Evolutionary conservation across 169 alveolate species (phyloP).

Genomic region (Eimeria sp.): DNA sequence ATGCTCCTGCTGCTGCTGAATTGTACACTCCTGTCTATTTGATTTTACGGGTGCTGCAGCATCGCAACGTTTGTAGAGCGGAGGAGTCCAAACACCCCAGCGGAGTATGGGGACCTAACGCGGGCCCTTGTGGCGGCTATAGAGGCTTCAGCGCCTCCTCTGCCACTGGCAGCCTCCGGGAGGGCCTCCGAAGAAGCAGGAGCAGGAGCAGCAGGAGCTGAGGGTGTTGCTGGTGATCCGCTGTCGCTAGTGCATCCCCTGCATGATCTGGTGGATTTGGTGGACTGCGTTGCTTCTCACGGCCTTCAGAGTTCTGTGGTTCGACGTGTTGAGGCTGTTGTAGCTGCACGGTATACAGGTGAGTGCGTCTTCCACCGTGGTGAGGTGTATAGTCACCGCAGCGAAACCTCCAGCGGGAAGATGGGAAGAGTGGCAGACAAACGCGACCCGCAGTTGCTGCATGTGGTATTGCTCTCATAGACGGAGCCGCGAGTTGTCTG

Average conservation of each 20-base stretch:
- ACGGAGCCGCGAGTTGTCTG: too few species aligned
- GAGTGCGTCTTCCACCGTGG: neutral
- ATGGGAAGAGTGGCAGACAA: too few species aligned
- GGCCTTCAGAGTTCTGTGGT: constrained; percentile 23
- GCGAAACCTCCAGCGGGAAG: too few species aligned
- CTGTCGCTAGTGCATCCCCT: constrained; percentile 51
- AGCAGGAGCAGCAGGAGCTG: neutral
- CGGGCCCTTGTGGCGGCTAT: constrained; percentile 5
- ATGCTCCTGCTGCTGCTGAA: neutral
- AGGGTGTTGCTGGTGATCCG: neutral
- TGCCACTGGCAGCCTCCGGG: too few species aligned
- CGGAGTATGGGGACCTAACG: constrained; percentile 1
- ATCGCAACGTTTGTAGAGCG: constrained; percentile 20
- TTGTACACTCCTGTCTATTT: neutral
- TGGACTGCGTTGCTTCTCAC: constrained; percentile 29
- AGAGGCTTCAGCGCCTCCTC: neutral
- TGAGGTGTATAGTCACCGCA: too few species aligned
- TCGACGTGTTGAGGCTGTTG: constrained; percentile 12
- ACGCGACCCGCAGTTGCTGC: too few species aligned
- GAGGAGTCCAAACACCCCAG: constrained; percentile 32
- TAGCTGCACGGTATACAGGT: constrained; percentile 25
- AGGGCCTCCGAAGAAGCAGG: too few species aligned
- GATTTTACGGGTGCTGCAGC: constrained; percentile 9
- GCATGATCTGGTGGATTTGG: constrained; percentile 34
- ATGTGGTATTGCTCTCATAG: too few species aligned